These are phyloP conservation scores for Dillenia suffruticosa DNA, from an alignment of 164 flowering plant genomes.

Conservation along the genomic window DNA sequence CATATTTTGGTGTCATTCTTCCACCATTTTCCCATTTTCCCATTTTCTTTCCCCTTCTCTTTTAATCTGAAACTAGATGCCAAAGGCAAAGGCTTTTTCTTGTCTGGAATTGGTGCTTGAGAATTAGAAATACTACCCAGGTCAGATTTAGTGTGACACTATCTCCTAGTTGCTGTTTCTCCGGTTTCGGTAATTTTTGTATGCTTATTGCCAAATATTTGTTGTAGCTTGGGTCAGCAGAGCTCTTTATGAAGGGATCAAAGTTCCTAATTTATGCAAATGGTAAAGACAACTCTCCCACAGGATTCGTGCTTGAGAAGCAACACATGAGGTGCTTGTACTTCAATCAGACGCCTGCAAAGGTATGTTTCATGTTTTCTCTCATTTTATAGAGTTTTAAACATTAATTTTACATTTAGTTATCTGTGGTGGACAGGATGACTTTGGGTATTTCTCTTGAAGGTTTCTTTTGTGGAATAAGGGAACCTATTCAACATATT, in stretches of 20 bases:
- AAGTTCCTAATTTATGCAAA: constrained; percentile 68
- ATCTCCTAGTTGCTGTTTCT: not conserved
- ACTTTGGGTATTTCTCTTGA: not conserved
- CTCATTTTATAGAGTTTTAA: no score
- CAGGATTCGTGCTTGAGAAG: constrained; percentile 87
- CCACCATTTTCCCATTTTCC: no score
- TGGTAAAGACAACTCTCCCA: constrained; percentile 87
- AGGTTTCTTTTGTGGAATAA: no score
- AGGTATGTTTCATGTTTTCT: constrained; percentile 39
- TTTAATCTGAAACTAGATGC: no score
- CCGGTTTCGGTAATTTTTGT: constrained; percentile 2
- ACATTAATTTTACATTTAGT: not conserved
- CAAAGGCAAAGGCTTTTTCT: no score
- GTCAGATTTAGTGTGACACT: not conserved
- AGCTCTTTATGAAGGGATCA: constrained; percentile 73
- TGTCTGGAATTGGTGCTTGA: no score
- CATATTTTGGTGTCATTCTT: no score
- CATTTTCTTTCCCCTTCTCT: no score
- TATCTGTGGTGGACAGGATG: not conserved
- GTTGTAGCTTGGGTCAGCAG: constrained; percentile 86
- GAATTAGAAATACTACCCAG: no score
- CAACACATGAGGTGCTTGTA: constrained; percentile 79
- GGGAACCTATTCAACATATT: no score
- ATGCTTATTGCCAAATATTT: constrained; percentile 8
- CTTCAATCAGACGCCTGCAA: constrained; percentile 82